Conservation (phyloP, 2,329 filamentous ascomycete species). For the Coniochaeta sp. region DNA sequence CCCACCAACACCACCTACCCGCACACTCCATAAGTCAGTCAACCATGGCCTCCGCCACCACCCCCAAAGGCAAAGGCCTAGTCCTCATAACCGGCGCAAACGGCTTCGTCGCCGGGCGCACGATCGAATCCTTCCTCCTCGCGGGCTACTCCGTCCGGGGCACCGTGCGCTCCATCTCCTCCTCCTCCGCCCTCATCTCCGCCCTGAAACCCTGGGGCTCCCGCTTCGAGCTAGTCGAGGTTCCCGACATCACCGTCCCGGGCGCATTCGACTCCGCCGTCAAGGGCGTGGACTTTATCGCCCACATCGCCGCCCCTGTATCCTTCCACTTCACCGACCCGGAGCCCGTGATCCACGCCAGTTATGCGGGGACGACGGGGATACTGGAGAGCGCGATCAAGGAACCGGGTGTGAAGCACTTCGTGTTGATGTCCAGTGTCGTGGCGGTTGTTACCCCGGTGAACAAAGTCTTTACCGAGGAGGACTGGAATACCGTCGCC, state of each 20-base stretch:
- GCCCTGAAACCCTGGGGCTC: neutral
- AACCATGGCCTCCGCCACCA: neutral
- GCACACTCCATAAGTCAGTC: neutral
- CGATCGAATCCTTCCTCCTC: slow-evolving; percentile 26
- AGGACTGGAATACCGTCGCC: slow-evolving; percentile 17
- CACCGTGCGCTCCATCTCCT: slow-evolving; percentile 23
- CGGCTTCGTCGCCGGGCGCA: slow-evolving; percentile 29
- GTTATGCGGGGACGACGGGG: slow-evolving; percentile 12
- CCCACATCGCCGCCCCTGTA: slow-evolving; percentile 18
- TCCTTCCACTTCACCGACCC: slow-evolving; percentile 15
- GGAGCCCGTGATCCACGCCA: slow-evolving; percentile 12
- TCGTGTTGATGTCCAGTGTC: slow-evolving; percentile 19
- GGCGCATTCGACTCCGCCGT: slow-evolving; percentile 16
- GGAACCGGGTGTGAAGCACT: slow-evolving; percentile 12
- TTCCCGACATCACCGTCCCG: slow-evolving; percentile 14
- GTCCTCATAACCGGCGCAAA: slow-evolving; percentile 31
- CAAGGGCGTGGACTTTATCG: slow-evolving; percentile 11
- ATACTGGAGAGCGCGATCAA: slow-evolving; percentile 12
- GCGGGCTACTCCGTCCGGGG: slow-evolving; percentile 30
- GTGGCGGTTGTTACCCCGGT: slow-evolving; percentile 5
- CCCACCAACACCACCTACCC: neutral
- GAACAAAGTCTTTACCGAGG: slow-evolving; percentile 13
- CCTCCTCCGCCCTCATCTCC: slow-evolving; percentile 11
- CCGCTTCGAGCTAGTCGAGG: slow-evolving; percentile 11
- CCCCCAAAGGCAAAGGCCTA: slow-evolving; percentile 12